A percentile compares a stretch with the other conserved stretches of the same genome.
Conservation (phyloP, 2,329 filamentous ascomycete genomes). For the Hypoxylon sp. region DNA sequence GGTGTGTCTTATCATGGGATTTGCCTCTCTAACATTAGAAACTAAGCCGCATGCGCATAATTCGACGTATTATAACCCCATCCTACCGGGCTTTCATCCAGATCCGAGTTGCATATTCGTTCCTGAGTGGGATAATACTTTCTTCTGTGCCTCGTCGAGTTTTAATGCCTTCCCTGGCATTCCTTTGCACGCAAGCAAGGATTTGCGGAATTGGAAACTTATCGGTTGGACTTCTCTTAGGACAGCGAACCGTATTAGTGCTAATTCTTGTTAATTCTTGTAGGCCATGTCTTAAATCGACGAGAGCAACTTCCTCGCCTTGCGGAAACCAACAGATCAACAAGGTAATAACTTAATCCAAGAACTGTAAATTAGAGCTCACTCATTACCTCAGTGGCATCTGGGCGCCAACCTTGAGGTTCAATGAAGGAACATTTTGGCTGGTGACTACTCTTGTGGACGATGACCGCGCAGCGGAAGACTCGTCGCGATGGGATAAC, state of each 20-base stretch:
- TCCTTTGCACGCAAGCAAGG: slow-evolving; percentile 59
- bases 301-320: slow-evolving; percentile 48
- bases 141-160: slow-evolving; percentile 60
- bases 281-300: slow-evolving; percentile 50
- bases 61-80: slow-evolving; percentile 57
- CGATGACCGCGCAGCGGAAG: slow-evolving; percentile 51
- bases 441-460: slow-evolving; percentile 59
- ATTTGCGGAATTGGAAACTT: slow-evolving; percentile 58
- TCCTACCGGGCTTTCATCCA: slow-evolving; percentile 61
- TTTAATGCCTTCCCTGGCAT: slow-evolving; percentile 61
- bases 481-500: slow-evolving; percentile 55
- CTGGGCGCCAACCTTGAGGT: slow-evolving; percentile 63
- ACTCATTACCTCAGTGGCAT: slow-evolving; percentile 54
- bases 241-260: background rate
- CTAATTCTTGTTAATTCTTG: slow-evolving; percentile 18
- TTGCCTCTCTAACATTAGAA: slow-evolving; percentile 21
- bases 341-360: no score
- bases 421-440: slow-evolving; percentile 60
- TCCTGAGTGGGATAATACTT: slow-evolving; percentile 55
- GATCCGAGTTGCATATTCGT: slow-evolving; percentile 61
- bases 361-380: slow-evolving; percentile 18
- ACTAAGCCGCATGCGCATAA: slow-evolving; percentile 30
- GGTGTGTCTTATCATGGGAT: slow-evolving; percentile 17
- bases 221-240: slow-evolving; percentile 40
- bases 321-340: slow-evolving; percentile 50